These are phyloP conservation scores for Passiflora organensis DNA, from an alignment of 345 rosid species.

Conservation along the genomic window DNA sequence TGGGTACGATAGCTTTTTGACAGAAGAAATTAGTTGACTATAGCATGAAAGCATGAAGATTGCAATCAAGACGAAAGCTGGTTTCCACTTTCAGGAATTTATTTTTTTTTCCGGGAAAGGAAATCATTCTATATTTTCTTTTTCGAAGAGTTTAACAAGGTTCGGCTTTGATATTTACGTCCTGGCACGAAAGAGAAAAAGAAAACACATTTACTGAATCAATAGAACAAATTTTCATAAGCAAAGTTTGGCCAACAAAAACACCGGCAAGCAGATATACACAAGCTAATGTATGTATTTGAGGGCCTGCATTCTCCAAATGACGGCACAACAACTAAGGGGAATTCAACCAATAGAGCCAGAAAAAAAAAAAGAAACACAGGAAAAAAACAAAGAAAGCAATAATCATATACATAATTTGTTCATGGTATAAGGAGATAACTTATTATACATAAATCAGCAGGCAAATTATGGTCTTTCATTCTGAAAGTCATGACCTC, in stretches of 20 bases:
- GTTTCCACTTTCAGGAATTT: no score
- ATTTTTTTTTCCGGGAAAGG: no score
- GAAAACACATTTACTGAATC: not conserved
- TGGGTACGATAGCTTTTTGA: no score
- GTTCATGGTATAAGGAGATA: constrained; percentile 3
- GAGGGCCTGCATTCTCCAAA: constrained; percentile 3
- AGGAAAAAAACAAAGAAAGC: constrained; percentile 8
- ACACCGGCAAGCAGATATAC: constrained; percentile 14
- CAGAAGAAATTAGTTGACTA: no score
- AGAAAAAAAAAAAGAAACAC: constrained; percentile 6
- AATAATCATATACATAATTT: constrained; percentile 16
- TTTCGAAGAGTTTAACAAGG: no score
- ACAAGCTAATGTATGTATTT: constrained; percentile 16
- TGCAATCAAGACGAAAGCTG: no score
- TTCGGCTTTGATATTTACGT: no score
- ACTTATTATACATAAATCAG: constrained; percentile 10
- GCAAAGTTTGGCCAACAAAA: constrained; percentile 10
- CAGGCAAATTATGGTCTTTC: not conserved
- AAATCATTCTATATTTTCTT: no score
- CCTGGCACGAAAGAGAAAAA: no score
- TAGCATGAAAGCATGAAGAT: no score
- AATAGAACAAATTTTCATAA: constrained; percentile 3
- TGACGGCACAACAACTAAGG: constrained; percentile 1
- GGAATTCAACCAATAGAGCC: not conserved
- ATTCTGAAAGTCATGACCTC: no score